Base-by-base conservation (phyloP, 1,139 yeast genomes). In the Taphrina wiesneri region DNA sequence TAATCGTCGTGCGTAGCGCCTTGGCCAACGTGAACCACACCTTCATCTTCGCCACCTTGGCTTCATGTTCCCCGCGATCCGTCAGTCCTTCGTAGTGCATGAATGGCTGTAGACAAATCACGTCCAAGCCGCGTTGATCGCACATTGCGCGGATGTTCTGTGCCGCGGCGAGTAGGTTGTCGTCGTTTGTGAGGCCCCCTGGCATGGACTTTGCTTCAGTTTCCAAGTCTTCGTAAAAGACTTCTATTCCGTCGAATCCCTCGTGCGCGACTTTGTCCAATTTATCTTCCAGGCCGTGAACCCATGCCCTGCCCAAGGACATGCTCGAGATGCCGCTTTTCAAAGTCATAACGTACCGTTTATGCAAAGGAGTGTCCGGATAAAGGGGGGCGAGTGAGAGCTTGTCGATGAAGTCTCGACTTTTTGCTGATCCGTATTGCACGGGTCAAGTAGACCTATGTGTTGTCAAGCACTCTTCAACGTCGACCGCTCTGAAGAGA, bases 71-170 rank as follows among this genome's bases (percentile, higher is more conserved):
- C 17, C 25, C 19, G 9, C 43, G 49, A 41, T 66, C 68, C 26
- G 51, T 5, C 17, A 45, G 49, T 2, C 68, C 68, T 5, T 66
- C 68, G 52, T 63, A 66, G 61, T 60, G 45, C 28, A 17, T 26
- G 60, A 66, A 66, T 11, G 68, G 68, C 51, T 59, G 65, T 1
- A 66, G 67, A 17, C 47, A 53, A n/a, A 63, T 30, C 25, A 63
- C 47, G 17, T 39, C 43, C 4, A 66, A 17, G n/a, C 45, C 45
- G 21, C 34, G 47, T n/a, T 39, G 47, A 26, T 56, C 67, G 39
- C 68, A 66, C 34, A 47, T 17, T 2, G n/a, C 34, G 19, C 56
- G 23, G 25, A 53, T 25, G 21, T 30, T 9, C 9, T 41, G 28
- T 11, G 66, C 47, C 19, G 60, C 62, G 46, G 34, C 21, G 5